Evolutionary conservation across 495 filamentous ascomycete species (phyloP).

Genomic region (Hypomontagnella monticulosa): DNA sequence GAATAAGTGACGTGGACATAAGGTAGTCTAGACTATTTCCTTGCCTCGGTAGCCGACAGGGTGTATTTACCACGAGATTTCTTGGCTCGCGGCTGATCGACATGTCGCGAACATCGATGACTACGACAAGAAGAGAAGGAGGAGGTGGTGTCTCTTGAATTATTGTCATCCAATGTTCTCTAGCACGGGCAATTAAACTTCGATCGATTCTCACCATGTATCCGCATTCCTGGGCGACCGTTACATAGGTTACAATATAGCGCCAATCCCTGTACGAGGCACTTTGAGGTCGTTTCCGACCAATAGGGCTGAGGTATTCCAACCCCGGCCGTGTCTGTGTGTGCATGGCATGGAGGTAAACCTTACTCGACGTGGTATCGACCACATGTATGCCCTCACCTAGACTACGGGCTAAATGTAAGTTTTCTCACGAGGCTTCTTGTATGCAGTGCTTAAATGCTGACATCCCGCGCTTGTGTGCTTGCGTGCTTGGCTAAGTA

Average conservation of each 20-base stretch:
- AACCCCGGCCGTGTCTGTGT: conserved; percentile 19
- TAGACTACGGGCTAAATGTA: conserved; percentile 15
- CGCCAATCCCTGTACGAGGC: conserved; percentile 37
- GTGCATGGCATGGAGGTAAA: conserved; percentile 28
- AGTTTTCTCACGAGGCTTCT: conserved; percentile 7
- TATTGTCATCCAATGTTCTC: conserved; percentile 11
- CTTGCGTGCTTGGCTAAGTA: conserved; percentile 12
- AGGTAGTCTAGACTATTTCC: conserved; percentile 30
- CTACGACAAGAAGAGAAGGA: neutral
- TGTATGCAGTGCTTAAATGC: conserved; percentile 1
- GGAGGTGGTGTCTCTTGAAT: neutral
- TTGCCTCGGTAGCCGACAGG: conserved; percentile 22
- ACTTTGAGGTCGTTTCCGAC: conserved; percentile 41
- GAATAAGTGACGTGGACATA: conserved; percentile 2
- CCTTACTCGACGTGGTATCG: conserved; percentile 25
- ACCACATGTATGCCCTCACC: neutral
- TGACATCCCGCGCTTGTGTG: neutral
- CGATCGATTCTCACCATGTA: conserved; percentile 4
- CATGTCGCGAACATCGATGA: conserved; percentile 14
- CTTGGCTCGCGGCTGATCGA: conserved; percentile 32
- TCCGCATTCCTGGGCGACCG: conserved; percentile 26
- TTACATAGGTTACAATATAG: conserved; percentile 32
- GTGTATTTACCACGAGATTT: conserved; percentile 1
- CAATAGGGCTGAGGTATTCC: conserved; percentile 18
- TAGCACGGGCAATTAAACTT: conserved; percentile 17